phyloP scores from a whole-genome alignment of 371 early-diverging fungal genomes.

The Mortierella sp. region DNA sequence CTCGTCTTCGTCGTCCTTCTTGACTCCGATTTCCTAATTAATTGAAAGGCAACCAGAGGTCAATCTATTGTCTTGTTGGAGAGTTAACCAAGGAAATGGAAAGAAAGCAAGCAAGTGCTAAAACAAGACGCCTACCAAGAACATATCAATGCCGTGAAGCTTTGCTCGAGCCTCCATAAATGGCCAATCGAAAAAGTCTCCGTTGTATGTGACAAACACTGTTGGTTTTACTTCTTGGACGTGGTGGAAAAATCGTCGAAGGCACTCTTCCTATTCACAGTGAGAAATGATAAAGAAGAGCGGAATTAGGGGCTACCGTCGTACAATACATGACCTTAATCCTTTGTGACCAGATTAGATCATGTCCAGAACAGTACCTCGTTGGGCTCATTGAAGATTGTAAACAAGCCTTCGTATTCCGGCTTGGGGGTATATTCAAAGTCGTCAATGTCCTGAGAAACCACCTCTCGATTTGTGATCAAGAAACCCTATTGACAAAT shows the following conservation, averaged over 20 bases:
- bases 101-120: neutral
- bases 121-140: conserved; percentile 60
- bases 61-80: neutral
- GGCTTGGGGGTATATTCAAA: conserved; percentile 99
- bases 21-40: conserved; percentile 88
- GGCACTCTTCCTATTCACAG: conserved; percentile 65
- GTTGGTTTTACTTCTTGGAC: conserved; percentile 92
- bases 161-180: conserved; percentile 94
- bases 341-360: no score
- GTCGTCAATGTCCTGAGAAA: conserved; percentile 96
- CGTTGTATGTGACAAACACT: conserved; percentile 99
- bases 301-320: neutral
- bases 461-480: conserved; percentile 98
- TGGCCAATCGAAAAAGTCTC: conserved; percentile 99
- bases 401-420: conserved; percentile 97
- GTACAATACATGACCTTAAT: neutral
- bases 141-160: conserved; percentile 88
- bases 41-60: neutral
- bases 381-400: conserved; percentile 95
- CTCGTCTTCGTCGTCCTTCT: conserved; percentile 86
- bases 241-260: conserved; percentile 95
- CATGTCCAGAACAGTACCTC: conserved; percentile 69
- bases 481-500: conserved; percentile 85
- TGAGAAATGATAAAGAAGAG: neutral
- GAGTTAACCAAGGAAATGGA: neutral